These are phyloP conservation scores for Exophiala sideris DNA, from an alignment of 2,329 filamentous ascomycete species.

Conservation along the genomic window DNA sequence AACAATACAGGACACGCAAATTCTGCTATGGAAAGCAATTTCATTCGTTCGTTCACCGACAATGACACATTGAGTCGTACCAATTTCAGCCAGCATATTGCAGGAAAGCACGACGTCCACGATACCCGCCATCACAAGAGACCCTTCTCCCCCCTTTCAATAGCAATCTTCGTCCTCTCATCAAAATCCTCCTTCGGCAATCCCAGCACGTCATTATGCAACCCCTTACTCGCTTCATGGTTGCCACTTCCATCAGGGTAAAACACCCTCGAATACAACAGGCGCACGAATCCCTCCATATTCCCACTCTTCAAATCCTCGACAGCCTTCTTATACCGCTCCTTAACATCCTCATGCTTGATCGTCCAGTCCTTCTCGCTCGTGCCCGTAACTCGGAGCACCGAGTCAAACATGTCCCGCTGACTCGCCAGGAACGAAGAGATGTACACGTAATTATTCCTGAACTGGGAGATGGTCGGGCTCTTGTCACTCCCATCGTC, in stretches of 20 bases:
- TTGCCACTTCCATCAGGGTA: slow-evolving; percentile 41
- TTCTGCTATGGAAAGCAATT: too few relatives aligned
- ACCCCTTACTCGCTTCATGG: slow-evolving; percentile 22
- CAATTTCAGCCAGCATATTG: too few relatives aligned
- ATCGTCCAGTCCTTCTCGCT: slow-evolving; percentile 61
- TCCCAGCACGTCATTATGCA: slow-evolving; percentile 25
- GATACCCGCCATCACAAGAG: not conserved
- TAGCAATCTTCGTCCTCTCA: slow-evolving; percentile 39
- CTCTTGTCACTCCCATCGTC: slow-evolving; percentile 37
- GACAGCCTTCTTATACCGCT: slow-evolving; percentile 49
- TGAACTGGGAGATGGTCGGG: slow-evolving; percentile 42
- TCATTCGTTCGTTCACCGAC: too few relatives aligned
- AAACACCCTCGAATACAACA: slow-evolving; percentile 58
- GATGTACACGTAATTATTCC: slow-evolving; percentile 51
- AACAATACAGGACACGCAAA: too few relatives aligned
- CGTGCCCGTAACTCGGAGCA: slow-evolving; percentile 57
- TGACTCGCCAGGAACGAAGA: slow-evolving; percentile 59
- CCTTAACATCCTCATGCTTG: slow-evolving; percentile 42
- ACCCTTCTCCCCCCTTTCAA: slow-evolving; percentile 8
- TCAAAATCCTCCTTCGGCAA: slow-evolving; percentile 30
- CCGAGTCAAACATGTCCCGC: slow-evolving; percentile 61
- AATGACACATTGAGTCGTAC: too few relatives aligned
- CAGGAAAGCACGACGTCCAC: too few relatives aligned
- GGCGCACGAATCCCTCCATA: slow-evolving; percentile 42
- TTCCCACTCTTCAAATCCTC: slow-evolving; percentile 41